Evolutionary conservation across 305 asterid species (phyloP).

Genomic region (Ajuga reptans): DNA sequence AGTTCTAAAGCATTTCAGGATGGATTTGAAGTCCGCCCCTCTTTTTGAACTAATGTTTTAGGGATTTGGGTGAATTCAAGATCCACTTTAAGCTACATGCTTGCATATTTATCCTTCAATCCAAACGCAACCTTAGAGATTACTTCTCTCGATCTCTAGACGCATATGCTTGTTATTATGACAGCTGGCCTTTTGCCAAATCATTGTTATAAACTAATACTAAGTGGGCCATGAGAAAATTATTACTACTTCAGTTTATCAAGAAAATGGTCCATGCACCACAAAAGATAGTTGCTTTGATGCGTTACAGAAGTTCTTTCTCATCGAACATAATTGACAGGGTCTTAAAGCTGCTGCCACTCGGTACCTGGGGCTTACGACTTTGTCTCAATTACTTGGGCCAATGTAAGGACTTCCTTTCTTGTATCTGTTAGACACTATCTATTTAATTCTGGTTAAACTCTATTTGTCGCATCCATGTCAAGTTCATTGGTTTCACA

Average conservation of each 20-base stretch:
- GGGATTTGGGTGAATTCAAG: no score
- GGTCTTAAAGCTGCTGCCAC: slow-evolving; percentile 75
- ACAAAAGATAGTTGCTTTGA: not conserved
- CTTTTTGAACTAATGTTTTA: no score
- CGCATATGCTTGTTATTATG: not conserved
- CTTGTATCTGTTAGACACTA: not conserved
- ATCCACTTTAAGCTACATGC: no score
- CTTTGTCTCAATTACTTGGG: slow-evolving; percentile 65
- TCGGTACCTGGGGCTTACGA: slow-evolving; percentile 71
- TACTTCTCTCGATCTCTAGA: not conserved
- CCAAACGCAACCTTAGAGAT: not conserved
- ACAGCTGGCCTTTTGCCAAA: no score
- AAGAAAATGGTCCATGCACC: not conserved
- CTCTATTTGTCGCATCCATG: not conserved
- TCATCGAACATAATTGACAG: slow-evolving; percentile 41
- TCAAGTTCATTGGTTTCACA: not conserved
- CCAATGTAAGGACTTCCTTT: slow-evolving; percentile 54
- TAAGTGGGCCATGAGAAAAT: no score
- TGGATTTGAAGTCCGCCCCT: no score
- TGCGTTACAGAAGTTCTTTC: slow-evolving; percentile 1
- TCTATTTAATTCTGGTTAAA: slow-evolving; percentile 2
- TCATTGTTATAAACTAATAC: no score
- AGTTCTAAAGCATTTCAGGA: no score
- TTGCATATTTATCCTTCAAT: no score
- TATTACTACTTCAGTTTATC: not conserved